Base-by-base conservation (phyloP, 352 stramenopile genomes). In the Phytophthora fragariaefolia region DNA sequence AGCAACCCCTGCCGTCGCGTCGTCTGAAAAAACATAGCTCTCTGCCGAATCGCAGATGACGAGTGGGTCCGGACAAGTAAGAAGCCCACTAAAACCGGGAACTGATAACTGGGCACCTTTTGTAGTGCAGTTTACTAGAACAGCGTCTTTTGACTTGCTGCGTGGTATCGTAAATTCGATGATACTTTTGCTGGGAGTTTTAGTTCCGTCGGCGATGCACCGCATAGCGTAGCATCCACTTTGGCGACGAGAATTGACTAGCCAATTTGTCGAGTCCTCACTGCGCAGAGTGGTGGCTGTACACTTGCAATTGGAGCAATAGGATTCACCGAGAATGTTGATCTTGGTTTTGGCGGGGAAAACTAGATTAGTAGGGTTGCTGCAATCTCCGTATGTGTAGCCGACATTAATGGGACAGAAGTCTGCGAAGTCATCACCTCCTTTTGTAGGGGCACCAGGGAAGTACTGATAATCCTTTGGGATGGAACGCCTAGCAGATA, bases 341-440 rank as follows among this genome's bases (percentile, higher is more conserved):
- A 91, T 78, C 7, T 49, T 76, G 15, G 83, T 90, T 20, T 73
- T 72, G 0, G 62, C 46, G 1, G 85, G 76, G 7, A 66, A 57
- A 0, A 77, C 62, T 13, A 95, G 74, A 47, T 96, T 96, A 34
- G 42, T 59, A 7, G 72, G 58, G 40, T 82, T 73, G n/a, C 72
- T 69, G 63, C 87, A 96, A 63, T 96, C 85, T 38, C 85, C 85
- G 22, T 74, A 74, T 8, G 71, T 63, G 58, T 85, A 93, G 40
- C 84, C 87, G 30, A 84, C 77, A 43, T 93, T 92, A 46, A 94
- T 80, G 4, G 87, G 87, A 43, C 85, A 96, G 54, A 78, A 96
- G 63, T 96, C 85, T 0, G 85, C 80, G 40, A 85, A 94, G 15
- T 87, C 75, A 36, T 79, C 76, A 8, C 83, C 84, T 34, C 85